Base-by-base conservation (phyloP, 148 eudicot genomes). In the Diospyros lotus region DNA sequence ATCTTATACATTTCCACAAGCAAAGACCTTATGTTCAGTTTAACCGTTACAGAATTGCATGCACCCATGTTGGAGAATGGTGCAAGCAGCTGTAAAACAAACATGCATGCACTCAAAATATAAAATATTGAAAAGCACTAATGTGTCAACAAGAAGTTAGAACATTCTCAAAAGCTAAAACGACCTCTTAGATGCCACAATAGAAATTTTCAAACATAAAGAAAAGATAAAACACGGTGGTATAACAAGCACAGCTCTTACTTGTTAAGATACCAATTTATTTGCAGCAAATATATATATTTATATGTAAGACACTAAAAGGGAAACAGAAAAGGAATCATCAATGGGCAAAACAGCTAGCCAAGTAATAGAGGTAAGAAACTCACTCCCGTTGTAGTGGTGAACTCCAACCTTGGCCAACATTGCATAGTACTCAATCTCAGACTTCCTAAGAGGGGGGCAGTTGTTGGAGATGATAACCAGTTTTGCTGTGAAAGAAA, bases 341-440 rank as follows among this genome's bases (percentile, higher is more conserved):
- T 56, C 18, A 13, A 28, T 5, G 43, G 9, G 28, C 15, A 68
- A 13, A 68, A 18, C n/a, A 64, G 15, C 4, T 46, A 58, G 48
- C 5, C 14, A 66, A 66, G 40, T 12, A 55, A 18, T 1, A 11
- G 38, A 9, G 9, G 58, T 64, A 28, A 40, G 38, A 48, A 18
- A 83, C 91, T 83, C 80, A 87, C 91, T 87, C 54, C 91, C 91
- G 43, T 84, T 87, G 73, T 87, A 87, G 75, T 87, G 91, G 80
- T 87, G 91, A 69, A 87, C 91, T 69, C 87, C 87, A 65, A 87
- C 87, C 84, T 87, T 87, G 2, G 89, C 87, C 73, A 87, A 80
- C 91, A 87, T 87, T 70, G 91, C 91, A 51, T 87, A 87, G 77
- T 87, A 87, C 80, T 87, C 91, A 3, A 87, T 87, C 84, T 87